Conservation (phyloP, 257 asterid genomes). For the Fraxinus cuspidata region DNA sequence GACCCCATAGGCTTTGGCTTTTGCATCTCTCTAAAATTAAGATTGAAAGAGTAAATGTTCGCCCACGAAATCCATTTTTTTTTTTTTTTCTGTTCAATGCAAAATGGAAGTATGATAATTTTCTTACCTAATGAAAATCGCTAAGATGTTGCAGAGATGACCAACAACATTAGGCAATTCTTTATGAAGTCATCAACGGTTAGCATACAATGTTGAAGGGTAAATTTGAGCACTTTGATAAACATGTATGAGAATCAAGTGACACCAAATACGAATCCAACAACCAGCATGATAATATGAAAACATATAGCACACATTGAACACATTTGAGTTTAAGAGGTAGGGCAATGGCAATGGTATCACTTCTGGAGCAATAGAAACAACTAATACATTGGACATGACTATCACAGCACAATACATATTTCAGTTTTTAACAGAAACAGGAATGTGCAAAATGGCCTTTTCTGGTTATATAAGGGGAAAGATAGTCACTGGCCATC, state of each 20-base stretch:
- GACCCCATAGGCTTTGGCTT: too few species aligned
- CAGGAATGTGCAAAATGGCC: constrained; percentile 56
- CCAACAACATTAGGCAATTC: too few species aligned
- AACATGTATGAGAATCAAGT: neutral
- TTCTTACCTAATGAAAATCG: too few species aligned
- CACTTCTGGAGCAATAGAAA: neutral
- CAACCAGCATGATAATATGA: neutral
- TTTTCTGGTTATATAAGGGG: constrained; percentile 42
- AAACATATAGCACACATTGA: neutral
- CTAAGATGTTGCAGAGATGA: too few species aligned
- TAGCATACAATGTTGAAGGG: neutral
- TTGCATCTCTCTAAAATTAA: too few species aligned
- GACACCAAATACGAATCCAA: neutral
- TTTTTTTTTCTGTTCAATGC: too few species aligned
- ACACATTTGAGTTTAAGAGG: neutral
- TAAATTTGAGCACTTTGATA: neutral
- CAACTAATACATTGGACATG: neutral
- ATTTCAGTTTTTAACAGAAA: constrained; percentile 40
- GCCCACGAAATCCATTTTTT: too few species aligned
- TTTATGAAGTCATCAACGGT: too few species aligned
- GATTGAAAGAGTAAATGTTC: too few species aligned
- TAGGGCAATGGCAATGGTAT: neutral
- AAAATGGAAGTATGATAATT: too few species aligned
- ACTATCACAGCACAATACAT: neutral
- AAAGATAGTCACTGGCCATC: constrained; percentile 25